Evolutionary conservation across 2,329 filamentous ascomycete genomes (phyloP), one percentile per base, ranked within the genome.

Genomic region (Alternaria triticina): DNA sequence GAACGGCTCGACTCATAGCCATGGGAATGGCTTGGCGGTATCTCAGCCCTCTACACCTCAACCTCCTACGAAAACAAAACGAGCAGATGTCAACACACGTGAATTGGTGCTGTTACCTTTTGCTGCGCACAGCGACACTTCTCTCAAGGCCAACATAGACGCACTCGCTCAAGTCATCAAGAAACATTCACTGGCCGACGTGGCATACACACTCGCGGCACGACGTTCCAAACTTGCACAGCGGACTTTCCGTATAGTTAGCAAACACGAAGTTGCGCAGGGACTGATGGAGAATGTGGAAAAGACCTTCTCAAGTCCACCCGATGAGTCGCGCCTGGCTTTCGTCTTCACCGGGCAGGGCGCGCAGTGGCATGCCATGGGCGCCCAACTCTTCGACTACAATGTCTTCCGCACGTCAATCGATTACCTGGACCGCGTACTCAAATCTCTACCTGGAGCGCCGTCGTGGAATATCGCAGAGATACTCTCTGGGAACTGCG

Each of bases 261-360:
- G n/a, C 36, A 20, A 17, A n/a, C 36, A 28, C 13, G 27, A 25
- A 27, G 23, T 23, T 9, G 33, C 33, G 33, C 33, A 36, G 33
- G 33, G 33, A 36, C 33, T 36, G 33, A 4, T 36, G 33, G 15
- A 36, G 33, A 36, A 36, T 36, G 15, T 36, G 33, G 33, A 45
- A 15, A 27, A 55, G 36, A 11, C 36, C 11, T 11, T 15, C 15
- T n/a, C 44, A 45, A 66, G 9, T 33, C 30, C 13, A 11, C 33
- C 33, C 33, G 33, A n/a, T 15, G 17, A 44, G 20, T 36, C 33
- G 0, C 33, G 33, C 15, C 20, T 82, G 2, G 59, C 54, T 7
- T 71, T 70, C 36, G 64, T 75, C 10, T 77, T 74, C 51, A 76
- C 72, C 8, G 74, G 73, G 3, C 74, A 77, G 57, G 73, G 73